Evolutionary conservation across 768 basidiomycete genomes (phyloP), one percentile per base, ranked within the genome.

Genomic region (Panellus pusillus): DNA sequence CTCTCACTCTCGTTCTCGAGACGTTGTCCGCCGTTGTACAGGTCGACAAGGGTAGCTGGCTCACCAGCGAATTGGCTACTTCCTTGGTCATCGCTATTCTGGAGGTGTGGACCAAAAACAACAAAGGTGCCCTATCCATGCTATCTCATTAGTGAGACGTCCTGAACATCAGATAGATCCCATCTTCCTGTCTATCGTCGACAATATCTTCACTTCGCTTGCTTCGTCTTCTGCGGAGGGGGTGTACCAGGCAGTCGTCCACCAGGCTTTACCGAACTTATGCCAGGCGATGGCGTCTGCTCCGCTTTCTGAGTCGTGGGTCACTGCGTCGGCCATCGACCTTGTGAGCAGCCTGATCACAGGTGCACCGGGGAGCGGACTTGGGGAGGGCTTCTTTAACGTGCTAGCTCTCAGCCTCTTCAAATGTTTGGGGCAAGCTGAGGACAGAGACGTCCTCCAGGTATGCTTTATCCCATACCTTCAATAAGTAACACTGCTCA

Each of bases 361-460:
- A 36, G 91, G 91, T 17, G 80, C 84, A 1, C 79, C 85, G 32
- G 71, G 72, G 18, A 75, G 71, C 11, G 83, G 83, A 19, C 75
- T 95, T n/a, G 87, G 91, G 28, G 81, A 86, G 2, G 91, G 90
- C 0, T 86, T 95, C 68, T 89, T 97, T 58, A 79, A 78, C 0
- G 70, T 84, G 27, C 71, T 96, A 36, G 93, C 89, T 1, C 87
- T 87, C 0, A 79, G 73, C 48, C 69, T 98, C 8, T 93, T 98
- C 68, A 76, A 75, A 36, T 84, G 84, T 48, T 70, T 98, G 45
- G 67, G 71, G 17, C 69, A 71, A 9, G 81, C 91, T 0, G 92
- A 95, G 58, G 97, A 98, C 64, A 82, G 93, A 59, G 95, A 95
- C 64, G 82, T 88, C 13, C 67, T 91, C 32, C 90, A 92, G 75